Base-by-base conservation (phyloP, 768 basidiomycete genomes). In the Mycena sanguinolenta region DNA sequence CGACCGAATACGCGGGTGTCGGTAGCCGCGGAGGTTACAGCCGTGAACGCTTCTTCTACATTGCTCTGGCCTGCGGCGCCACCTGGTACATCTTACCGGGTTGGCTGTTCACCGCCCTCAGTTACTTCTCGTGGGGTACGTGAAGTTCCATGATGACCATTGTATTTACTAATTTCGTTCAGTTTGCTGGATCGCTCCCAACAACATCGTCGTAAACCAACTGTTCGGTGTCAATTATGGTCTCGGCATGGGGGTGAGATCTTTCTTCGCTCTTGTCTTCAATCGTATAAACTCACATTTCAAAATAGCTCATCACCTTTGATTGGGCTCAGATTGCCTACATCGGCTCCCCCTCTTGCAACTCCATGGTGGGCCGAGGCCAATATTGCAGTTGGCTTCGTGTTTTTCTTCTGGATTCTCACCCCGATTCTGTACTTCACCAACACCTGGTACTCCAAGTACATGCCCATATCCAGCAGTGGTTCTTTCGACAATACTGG, bases 11-110 rank as follows among this genome's bases (percentile, higher is more conserved):
- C 68, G 85, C 90, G 25, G 93, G 93, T 65, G 85, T 87, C 19
- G 90, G 91, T 16, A 84, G 79, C 36, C 85, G 87, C 44, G 89
- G 88, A 2, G 93, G 93, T 71, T 81, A 94, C 46, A 89, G 87
- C 70, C 89, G 95, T 65, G 91, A 93, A 77, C 85, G 89, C 7
- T 96, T 95, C 84, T 95, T 95, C 84, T 72, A 89, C 65, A 89
- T 86, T 74, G 88, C 85, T 3, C 91, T 92, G 76, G 60, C 84
- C 0, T 86, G 79, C 27, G 90, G 89, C 14, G 84, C 83, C 34
- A 72, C 82, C 46, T 95, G 92, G 86, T 74, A 80, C 71, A 77
- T 77, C 70, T 60, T 82, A 34, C 81, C 82, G 13, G 82, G 81
- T 32, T 84, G 83, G 68, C 73, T 84, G 19, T 84, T 80, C 77